phyloP scores from a whole-genome alignment of 441 rosid species.

The Syzygium malaccense region DNA sequence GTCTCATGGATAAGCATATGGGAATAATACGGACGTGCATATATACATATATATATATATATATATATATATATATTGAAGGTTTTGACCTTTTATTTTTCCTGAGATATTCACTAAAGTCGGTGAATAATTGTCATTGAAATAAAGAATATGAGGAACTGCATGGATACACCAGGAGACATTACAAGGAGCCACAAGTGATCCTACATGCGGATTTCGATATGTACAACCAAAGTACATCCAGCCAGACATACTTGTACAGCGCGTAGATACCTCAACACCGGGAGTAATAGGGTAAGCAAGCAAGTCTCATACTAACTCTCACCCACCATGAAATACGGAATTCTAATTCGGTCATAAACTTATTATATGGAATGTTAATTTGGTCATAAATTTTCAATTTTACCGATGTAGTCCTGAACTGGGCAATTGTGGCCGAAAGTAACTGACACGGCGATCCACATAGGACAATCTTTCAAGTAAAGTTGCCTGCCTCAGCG shows the following conservation, averaged over 20 bases:
- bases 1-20: not conserved
- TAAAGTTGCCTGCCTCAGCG: accelerated
- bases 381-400: not conserved
- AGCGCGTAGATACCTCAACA: not conserved
- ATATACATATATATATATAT: not conserved
- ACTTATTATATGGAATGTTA: accelerated
- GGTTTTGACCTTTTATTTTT: not conserved
- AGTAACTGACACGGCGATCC: not conserved
- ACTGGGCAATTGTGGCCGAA: accelerated
- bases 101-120: not conserved
- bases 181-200: not conserved
- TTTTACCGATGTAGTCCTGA: accelerated
- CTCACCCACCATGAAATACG: not conserved
- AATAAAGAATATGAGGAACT: not conserved
- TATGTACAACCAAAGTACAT: not conserved
- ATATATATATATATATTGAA: no score
- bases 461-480: accelerated
- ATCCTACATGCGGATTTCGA: not conserved
- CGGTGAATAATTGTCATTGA: not conserved
- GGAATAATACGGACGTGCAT: not conserved
- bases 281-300: not conserved
- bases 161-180: not conserved
- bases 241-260: not conserved
- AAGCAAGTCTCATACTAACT: not conserved
- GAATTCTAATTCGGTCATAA: not conserved